Base-by-base conservation (phyloP, 306 rosid species). In the Castanea sativa region DNA sequence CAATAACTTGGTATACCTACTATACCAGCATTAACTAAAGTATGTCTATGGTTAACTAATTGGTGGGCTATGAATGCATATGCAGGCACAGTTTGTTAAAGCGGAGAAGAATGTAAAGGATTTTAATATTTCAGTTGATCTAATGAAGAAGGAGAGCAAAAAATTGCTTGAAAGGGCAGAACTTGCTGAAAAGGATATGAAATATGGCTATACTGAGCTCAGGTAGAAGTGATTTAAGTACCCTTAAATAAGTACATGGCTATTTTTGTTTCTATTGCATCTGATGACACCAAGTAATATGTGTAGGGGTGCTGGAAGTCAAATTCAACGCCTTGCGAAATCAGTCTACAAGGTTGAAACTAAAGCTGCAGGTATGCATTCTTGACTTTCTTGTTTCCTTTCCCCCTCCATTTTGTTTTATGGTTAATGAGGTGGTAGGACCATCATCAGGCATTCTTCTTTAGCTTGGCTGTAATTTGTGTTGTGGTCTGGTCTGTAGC, bases 121-220 rank as follows among this genome's bases (percentile, higher is more conserved):
- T 83, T 79, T 95, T 83, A 86, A 82, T 84, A 80, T 81, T 76
- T 92, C 99, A 15, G 89, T 92, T 63, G 95, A 92, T 83, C 51
- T 92, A 72, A 86, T 91, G 88, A 89, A 88, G 89, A 90, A 89
- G 80, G 99, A 95, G 86, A 87, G 97, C 88, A 73, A 76, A 77
- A 95, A 95, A 84, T 86, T 95, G 76, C 91, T 92, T 35, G 91
- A 92, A 86, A 92, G 99, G 86, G 86, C 92, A 23, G 79, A 88
- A 58, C 90, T 87, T 41, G 99, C 96, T 61, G 99, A 92, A 87
- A 91, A 84, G 83, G 96, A 92, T 73, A 89, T 95, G 99, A 90
- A 84, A 71, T 87, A 90, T 27, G 98, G 98, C 83, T 87, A 76
- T 51, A 73, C 12, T 0, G 97, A 91, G 81, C 93, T 95, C 82